Evolutionary conservation across 108 stramenopile species (phyloP), one percentile per base, ranked within the genome.

Genomic region (Halocafeteria seosinensis): DNA sequence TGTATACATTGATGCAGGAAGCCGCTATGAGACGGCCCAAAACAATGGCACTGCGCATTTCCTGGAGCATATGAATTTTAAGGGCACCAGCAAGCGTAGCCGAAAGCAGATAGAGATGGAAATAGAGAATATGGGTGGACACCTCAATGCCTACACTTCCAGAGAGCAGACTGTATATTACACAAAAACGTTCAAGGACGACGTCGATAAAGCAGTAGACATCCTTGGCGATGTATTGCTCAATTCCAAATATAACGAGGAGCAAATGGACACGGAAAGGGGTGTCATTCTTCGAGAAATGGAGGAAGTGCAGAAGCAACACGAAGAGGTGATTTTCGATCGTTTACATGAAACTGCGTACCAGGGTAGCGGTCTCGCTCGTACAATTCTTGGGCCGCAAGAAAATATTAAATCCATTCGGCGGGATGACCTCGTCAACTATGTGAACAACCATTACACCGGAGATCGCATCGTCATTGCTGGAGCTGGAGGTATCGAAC

Each of bases 31-130:
- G 84, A 96, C 91, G 0, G 78, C 72, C 5, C 63, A 71, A 50
- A 99, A 95, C 86, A 99, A 96, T 73, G 97, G 97, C 55, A 88
- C 86, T n/a, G 91, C 92, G 6, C 97, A 99, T 76, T 99, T 99
- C 73, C 74, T 99, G 60, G 97, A 99, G 77, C 97, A 99, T 85
- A 91, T 99, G 90, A 89, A 90, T 62, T 99, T 99, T 83, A 99
- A 99, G 80, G 97, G 97, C 63, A 92, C 91, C 29, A 30, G 64
- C 25, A 78, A 78, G 32, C 74, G 97, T 25, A 90, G 88, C 13
- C 93, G 95, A 74, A 84, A 84, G 50, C 73, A 82, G 63, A 78
- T 99, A n/a, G 97, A 99, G 72, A 81, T 89, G 47, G 88, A 92
- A 72, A 92, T 96, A 63, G 97, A 99, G 83, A 91, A 99, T 78